These are phyloP conservation scores for Hyphodiscus hymeniophilus DNA, from an alignment of 495 filamentous ascomycete species.

Conservation along the genomic window DNA sequence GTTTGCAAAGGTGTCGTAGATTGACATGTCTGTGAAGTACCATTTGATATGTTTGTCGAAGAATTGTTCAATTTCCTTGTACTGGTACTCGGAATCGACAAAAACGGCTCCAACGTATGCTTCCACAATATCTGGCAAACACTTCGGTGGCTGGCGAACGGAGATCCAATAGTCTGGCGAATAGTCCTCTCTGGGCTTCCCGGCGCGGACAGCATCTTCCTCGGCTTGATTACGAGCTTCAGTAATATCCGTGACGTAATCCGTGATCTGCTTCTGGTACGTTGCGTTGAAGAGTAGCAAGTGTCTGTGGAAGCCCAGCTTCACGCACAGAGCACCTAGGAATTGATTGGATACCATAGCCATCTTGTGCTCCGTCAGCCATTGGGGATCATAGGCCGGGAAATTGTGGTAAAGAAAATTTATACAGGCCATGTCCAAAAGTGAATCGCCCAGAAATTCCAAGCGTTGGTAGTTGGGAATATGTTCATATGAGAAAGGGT, in stretches of 20 bases:
- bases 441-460: slow-evolving; percentile 86
- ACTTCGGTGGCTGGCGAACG: slow-evolving; percentile 71
- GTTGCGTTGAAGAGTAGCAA: slow-evolving; percentile 51
- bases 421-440: slow-evolving; percentile 83
- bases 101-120: slow-evolving; percentile 86
- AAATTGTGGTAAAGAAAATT: slow-evolving; percentile 69
- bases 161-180: slow-evolving; percentile 72
- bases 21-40: slow-evolving; percentile 80
- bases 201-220: slow-evolving; percentile 27
- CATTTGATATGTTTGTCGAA: slow-evolving; percentile 62
- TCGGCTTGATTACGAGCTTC: slow-evolving; percentile 42
- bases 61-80: slow-evolving; percentile 61
- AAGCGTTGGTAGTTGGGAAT: slow-evolving; percentile 88
- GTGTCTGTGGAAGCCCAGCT: slow-evolving; percentile 67
- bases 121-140: slow-evolving; percentile 82
- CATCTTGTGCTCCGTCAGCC: slow-evolving; percentile 99
- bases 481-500: slow-evolving; percentile 58
- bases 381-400: slow-evolving; percentile 81
- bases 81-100: slow-evolving; percentile 82
- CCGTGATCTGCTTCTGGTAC: slow-evolving; percentile 53
- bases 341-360: slow-evolving; percentile 99
- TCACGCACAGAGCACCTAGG: slow-evolving; percentile 70
- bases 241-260: slow-evolving; percentile 62
- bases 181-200: slow-evolving; percentile 42
- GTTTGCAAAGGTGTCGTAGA: slow-evolving; percentile 85